These are phyloP conservation scores for Rhizophagus prolifer DNA, from an alignment of 192 early-diverging fungal species.

Conservation along the genomic window DNA sequence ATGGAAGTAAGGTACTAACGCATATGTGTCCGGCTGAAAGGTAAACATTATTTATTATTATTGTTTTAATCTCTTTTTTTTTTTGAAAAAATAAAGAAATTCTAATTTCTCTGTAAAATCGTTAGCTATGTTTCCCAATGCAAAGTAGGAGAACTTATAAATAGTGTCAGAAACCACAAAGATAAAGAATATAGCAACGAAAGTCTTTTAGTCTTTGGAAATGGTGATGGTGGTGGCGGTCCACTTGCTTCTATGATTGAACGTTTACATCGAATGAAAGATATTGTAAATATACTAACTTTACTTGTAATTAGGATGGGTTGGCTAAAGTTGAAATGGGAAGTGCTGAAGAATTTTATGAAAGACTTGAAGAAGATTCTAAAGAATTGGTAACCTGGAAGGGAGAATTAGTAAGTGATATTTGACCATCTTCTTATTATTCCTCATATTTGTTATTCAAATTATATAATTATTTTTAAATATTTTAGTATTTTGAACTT, in stretches of 20 bases:
- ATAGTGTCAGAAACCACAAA: constrained; percentile 81
- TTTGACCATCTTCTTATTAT: neutral
- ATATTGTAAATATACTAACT: constrained; percentile 50
- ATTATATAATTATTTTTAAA: constrained; percentile 19
- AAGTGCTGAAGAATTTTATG: constrained; percentile 82
- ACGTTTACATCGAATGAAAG: constrained; percentile 69
- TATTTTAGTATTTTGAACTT: constrained; percentile 85
- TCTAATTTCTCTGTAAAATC: neutral
- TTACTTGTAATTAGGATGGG: constrained; percentile 56
- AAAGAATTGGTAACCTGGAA: constrained; percentile 81
- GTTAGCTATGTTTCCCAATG: constrained; percentile 26
- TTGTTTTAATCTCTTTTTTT: neutral
- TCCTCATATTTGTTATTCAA: neutral
- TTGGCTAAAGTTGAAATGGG: constrained; percentile 72
- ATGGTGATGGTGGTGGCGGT: constrained; percentile 97
- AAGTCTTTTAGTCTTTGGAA: constrained; percentile 88
- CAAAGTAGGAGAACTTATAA: constrained; percentile 33
- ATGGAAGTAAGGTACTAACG: constrained; percentile 63
- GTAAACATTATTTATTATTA: neutral
- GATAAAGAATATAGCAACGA: constrained; percentile 85
- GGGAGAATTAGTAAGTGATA: constrained; percentile 76
- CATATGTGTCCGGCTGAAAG: constrained; percentile 39
- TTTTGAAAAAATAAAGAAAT: neutral
- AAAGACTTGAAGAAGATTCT: constrained; percentile 68
- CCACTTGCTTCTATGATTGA: constrained; percentile 83